A percentile compares a stretch with the other conserved stretches of the same genome.
Conservation (phyloP, 2,329 filamentous ascomycete genomes). For the Neonectria punicea region DNA sequence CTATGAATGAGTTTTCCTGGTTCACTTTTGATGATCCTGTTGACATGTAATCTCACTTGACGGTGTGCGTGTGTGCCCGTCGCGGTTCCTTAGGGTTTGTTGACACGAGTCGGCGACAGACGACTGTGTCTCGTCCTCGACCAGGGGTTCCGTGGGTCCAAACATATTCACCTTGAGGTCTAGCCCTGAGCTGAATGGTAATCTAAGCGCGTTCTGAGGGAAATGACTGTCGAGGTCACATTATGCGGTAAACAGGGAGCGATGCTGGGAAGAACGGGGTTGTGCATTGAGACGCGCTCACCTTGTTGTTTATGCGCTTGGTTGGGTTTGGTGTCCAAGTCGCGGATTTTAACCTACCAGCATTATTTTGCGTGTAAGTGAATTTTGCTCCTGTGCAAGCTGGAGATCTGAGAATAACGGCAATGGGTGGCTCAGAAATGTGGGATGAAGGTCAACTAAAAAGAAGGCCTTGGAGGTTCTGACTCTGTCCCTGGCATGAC, state of each 20-base stretch:
- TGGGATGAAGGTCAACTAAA: neutral
- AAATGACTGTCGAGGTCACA: conserved; percentile 4
- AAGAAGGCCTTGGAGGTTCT: neutral
- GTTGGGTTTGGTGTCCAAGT: conserved; percentile 1
- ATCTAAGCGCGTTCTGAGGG: neutral
- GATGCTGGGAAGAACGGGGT: neutral
- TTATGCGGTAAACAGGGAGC: neutral
- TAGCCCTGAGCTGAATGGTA: neutral
- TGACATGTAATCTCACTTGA: neutral
- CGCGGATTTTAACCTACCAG: neutral
- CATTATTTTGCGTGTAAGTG: conserved; percentile 23
- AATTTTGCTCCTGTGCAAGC: conserved; percentile 2
- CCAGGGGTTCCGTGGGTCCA: conserved; percentile 39
- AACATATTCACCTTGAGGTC: conserved; percentile 8
- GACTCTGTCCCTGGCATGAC: neutral
- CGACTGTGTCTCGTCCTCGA: conserved; percentile 36
- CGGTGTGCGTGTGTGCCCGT: conserved; percentile 21
- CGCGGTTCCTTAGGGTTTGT: conserved; percentile 41
- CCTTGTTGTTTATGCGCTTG: conserved; percentile 5
- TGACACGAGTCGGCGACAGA: conserved; percentile 35
- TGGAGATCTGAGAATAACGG: neutral
- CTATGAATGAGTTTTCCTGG: neutral
- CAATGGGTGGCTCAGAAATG: neutral
- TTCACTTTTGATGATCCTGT: neutral
- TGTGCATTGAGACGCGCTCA: conserved; percentile 11